Conservation (phyloP, 495 filamentous ascomycete species). For the Immersiella caudata region DNA sequence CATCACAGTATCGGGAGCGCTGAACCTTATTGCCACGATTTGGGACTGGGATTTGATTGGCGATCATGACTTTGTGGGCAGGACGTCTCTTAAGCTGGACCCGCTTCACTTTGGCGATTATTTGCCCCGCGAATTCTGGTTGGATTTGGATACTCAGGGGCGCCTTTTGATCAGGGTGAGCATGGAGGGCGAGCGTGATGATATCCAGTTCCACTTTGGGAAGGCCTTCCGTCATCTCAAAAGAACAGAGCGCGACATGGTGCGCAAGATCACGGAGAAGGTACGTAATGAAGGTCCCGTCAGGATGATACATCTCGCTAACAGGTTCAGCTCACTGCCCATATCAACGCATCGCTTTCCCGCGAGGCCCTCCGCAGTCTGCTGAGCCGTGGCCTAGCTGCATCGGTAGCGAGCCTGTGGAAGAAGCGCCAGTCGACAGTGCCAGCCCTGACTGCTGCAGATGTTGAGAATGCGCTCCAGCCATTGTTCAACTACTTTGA, state of each 20-base stretch:
- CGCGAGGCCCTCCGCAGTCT: slow-evolving; percentile 74
- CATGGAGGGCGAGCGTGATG: slow-evolving; percentile 98
- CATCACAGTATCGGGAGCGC: slow-evolving; percentile 85
- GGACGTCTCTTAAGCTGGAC: slow-evolving; percentile 93
- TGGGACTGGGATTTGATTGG: slow-evolving; percentile 99
- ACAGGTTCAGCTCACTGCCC: slow-evolving; percentile 74
- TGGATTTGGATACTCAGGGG: slow-evolving; percentile 95
- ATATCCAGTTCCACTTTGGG: slow-evolving; percentile 98
- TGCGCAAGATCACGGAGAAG: slow-evolving; percentile 96
- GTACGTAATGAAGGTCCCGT: slow-evolving; percentile 49
- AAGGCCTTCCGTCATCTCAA: slow-evolving; percentile 95
- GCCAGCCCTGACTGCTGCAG: slow-evolving; percentile 64
- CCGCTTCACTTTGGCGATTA: slow-evolving; percentile 95
- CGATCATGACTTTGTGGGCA: slow-evolving; percentile 95
- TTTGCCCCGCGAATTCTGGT: slow-evolving; percentile 92
- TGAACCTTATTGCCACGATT: slow-evolving; percentile 94
- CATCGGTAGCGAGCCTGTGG: slow-evolving; percentile 81
- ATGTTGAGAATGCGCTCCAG: slow-evolving; percentile 79
- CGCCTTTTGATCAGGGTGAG: slow-evolving; percentile 85
- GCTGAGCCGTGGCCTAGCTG: slow-evolving; percentile 72
- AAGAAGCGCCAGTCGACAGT: slow-evolving; percentile 56
- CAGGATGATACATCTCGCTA: slow-evolving; percentile 18
- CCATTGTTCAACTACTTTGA: slow-evolving; percentile 97
- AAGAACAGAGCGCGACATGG: slow-evolving; percentile 96
- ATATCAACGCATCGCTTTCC: slow-evolving; percentile 89